Percentiles rank a stretch among this genome's conserved stretches.
Evolutionary conservation across 78 protist genomes (phyloP).

Genomic region (Dictyostelium discoideum): dicty_2.7 NC_007089.4:5058001-5058500

Average conservation of each 20-base stretch:
- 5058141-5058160: no score
- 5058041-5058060: constrained; percentile 96
- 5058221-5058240: no score
- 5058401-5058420: constrained; percentile 61
- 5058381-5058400: background rate
- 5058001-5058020: constrained; percentile 87
- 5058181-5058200: no score
- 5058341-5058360: constrained; percentile 24
- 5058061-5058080: constrained; percentile 37
- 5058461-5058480: constrained; percentile 88
- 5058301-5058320: constrained; percentile 92
- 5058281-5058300: constrained; percentile 88
- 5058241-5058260: constrained; percentile 18
- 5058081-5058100: no score
- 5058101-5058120: no score
- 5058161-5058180: no score
- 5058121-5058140: no score
- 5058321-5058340: constrained; percentile 30
- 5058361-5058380: background rate
- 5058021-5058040: constrained; percentile 92
- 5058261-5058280: constrained; percentile 88
- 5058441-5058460: constrained; percentile 86
- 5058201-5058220: no score
- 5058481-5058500: constrained; percentile 94
- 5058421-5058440: constrained; percentile 96